Conservation (phyloP, 495 filamentous ascomycete species). For the Parathielavia appendiculata region DNA sequence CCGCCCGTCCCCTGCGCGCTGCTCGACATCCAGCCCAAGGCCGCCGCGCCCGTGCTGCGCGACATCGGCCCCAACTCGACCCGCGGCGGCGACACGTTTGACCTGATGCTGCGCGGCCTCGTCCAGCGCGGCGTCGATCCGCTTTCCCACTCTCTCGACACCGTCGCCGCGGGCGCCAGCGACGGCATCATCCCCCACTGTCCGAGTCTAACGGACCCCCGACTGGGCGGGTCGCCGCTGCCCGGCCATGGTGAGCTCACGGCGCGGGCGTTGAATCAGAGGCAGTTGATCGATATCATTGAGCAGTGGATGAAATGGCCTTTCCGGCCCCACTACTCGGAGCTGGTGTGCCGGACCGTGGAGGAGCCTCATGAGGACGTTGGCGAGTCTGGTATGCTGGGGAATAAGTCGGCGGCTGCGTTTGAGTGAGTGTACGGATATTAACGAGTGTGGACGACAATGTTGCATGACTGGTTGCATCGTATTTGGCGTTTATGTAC, state of each 20-base stretch:
- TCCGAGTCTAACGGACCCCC: conserved; percentile 37
- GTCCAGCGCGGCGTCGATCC: conserved; percentile 17
- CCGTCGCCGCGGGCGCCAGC: conserved; percentile 36
- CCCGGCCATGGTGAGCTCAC: conserved; percentile 31
- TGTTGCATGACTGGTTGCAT: too few relatives aligned
- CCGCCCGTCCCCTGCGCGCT: conserved; percentile 40
- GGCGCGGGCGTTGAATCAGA: conserved; percentile 39
- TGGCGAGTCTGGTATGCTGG: too few relatives aligned
- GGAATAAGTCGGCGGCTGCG: too few relatives aligned
- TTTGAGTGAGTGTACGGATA: too few relatives aligned
- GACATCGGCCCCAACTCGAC: conserved; percentile 32
- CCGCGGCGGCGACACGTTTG: conserved; percentile 35
- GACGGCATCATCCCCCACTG: conserved; percentile 40
- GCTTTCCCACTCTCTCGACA: conserved; percentile 25
- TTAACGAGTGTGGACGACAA: too few relatives aligned
- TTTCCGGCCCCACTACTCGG: conserved; percentile 44
- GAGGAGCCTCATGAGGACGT: too few relatives aligned
- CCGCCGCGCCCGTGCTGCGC: conserved; percentile 32
- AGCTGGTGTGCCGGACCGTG: conserved; percentile 34
- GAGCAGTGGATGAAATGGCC: conserved; percentile 56
- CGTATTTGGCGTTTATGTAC: too few relatives aligned
- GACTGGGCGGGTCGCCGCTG: conserved; percentile 35
- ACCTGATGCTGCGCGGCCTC: conserved; percentile 32
- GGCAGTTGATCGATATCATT: conserved; percentile 47
- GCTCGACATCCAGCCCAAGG: conserved; percentile 46